Conservation (phyloP, 148 eudicot genomes). For the Rhododendron molle region DNA sequence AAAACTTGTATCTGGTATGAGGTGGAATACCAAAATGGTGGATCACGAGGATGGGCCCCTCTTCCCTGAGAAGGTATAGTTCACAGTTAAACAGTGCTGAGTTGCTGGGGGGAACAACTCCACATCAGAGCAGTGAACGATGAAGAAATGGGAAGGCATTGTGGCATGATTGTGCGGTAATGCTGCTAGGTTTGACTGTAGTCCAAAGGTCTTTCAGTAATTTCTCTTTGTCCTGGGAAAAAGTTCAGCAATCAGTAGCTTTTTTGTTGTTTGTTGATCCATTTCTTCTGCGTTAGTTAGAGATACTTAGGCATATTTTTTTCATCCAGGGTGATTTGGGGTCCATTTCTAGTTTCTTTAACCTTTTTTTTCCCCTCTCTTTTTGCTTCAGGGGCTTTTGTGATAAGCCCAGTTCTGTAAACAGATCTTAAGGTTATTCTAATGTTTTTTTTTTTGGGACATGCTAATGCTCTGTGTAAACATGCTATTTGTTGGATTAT, state of each 20-base stretch:
- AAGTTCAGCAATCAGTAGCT: not conserved
- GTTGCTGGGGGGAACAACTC: conserved; percentile 20
- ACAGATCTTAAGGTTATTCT: not conserved
- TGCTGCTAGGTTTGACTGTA: not conserved
- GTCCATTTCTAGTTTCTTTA: not conserved
- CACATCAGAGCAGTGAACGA: not conserved
- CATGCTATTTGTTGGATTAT: not conserved
- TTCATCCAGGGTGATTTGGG: not conserved
- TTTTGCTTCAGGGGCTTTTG: not conserved
- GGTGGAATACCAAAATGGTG: conserved; percentile 40
- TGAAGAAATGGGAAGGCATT: not conserved
- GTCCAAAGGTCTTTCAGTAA: not conserved
- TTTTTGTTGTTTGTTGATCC: conserved; percentile 2
- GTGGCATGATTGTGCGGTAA: not conserved
- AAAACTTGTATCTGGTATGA: conserved; percentile 32
- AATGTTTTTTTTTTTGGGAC: too few relatives aligned
- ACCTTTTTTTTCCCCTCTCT: too few relatives aligned
- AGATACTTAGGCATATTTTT: not conserved
- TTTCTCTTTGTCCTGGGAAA: not conserved
- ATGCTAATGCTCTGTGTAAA: too few relatives aligned
- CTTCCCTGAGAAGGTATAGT: conserved; percentile 31
- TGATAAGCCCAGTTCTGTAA: not conserved
- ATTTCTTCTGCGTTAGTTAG: not conserved
- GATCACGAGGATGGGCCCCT: conserved; percentile 55
- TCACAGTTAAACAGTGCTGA: conserved; percentile 38